A percentile compares a stretch with the other conserved stretches of the same genome.
Evolutionary conservation across 2,329 filamentous ascomycete genomes (phyloP).

Genomic region (Colletotrichum trifolii): DNA sequence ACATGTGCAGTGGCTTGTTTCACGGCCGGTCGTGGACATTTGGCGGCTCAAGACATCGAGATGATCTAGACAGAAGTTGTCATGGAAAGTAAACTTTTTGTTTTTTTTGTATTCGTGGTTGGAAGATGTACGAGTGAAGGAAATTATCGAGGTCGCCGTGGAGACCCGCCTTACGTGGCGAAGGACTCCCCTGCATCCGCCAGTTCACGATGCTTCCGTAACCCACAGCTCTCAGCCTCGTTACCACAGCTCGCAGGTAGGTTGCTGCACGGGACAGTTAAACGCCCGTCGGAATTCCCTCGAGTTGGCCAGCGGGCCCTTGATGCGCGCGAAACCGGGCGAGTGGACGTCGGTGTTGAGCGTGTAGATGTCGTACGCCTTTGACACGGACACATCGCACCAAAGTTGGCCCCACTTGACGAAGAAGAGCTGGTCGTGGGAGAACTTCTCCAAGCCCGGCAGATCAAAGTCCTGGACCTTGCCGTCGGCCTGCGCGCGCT

Average conservation of each 20-base stretch:
- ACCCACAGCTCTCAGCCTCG: not conserved
- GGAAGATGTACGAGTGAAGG: no score
- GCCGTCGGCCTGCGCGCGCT: conserved; percentile 61
- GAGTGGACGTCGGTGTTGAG: conserved; percentile 74
- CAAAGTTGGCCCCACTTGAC: conserved; percentile 72
- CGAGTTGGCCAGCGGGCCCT: conserved; percentile 74
- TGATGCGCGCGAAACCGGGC: conserved; percentile 69
- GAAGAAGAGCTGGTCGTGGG: conserved; percentile 77
- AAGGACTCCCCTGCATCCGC: not conserved
- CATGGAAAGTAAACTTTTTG: no score
- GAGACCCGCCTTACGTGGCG: no score
- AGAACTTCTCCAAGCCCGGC: conserved; percentile 70
- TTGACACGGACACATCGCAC: conserved; percentile 72
- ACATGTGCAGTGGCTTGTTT: no score
- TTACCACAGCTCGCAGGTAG: conserved; percentile 77
- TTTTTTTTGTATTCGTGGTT: no score
- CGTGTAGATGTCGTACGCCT: conserved; percentile 60
- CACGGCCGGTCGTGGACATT: no score
- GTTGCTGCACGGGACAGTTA: conserved; percentile 71
- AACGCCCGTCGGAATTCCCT: conserved; percentile 75
- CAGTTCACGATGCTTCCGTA: not conserved
- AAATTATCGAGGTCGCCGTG: no score
- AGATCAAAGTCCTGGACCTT: conserved; percentile 58
- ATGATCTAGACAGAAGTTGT: no score
- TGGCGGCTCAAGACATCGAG: no score